Percentiles rank a stretch among this genome's conserved stretches.
Evolutionary conservation across 164 flowering plant species (phyloP).

Genomic region (Aristolochia contorta): DNA sequence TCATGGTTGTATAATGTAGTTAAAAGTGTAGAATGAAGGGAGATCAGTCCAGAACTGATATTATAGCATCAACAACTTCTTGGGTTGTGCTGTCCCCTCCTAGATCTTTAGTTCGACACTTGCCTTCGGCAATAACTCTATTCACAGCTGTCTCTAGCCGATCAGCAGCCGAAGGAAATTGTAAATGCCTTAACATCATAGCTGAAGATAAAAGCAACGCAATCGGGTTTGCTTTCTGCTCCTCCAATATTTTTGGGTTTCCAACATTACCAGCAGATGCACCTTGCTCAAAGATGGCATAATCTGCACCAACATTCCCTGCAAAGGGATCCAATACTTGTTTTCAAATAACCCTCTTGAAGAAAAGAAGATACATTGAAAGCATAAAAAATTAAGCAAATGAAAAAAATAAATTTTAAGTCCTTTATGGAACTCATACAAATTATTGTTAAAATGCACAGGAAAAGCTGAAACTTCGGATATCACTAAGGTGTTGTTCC

Average conservation of each 20-base stretch:
- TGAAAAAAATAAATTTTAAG: too few species aligned
- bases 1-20: too few species aligned
- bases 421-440: too few species aligned
- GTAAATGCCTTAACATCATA: constrained; percentile 18
- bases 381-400: too few species aligned
- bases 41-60: constrained; percentile 8
- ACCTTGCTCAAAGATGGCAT: constrained; percentile 18
- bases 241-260: constrained; percentile 9
- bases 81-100: constrained; percentile 18
- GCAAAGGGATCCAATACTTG: neutral
- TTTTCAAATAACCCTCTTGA: too few species aligned
- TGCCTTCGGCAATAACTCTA: constrained; percentile 13
- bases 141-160: constrained; percentile 16
- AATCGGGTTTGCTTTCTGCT: constrained; percentile 15
- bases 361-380: too few species aligned
- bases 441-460: too few species aligned
- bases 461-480: too few species aligned
- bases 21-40: neutral
- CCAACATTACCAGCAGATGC: constrained; percentile 18
- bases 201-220: constrained; percentile 17
- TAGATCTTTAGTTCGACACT: constrained; percentile 12
- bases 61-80: constrained; percentile 18
- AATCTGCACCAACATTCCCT: constrained; percentile 17
- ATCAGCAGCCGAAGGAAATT: constrained; percentile 15
- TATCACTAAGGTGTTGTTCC: too few species aligned